These are phyloP conservation scores for Ascoidea asiatica DNA, from an alignment of 805 yeast species.

Conservation along the genomic window DNA sequence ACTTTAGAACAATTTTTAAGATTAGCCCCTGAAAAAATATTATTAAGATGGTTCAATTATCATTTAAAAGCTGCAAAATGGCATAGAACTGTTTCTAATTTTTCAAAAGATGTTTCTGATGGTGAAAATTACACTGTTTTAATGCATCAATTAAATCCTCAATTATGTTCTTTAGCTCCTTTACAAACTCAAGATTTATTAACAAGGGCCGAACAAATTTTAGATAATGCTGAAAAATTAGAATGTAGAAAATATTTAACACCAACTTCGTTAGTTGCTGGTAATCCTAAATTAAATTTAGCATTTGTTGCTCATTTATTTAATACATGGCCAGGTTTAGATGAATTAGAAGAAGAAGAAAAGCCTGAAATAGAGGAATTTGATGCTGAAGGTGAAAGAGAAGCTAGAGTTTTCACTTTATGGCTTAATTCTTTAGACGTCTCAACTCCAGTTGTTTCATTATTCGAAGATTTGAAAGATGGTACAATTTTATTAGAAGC, in stretches of 20 bases:
- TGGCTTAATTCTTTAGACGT: conserved; percentile 97
- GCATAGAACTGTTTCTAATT: conserved; percentile 74
- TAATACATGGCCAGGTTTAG: conserved; percentile 94
- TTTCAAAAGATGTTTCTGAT: conserved; percentile 78
- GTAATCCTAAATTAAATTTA: conserved; percentile 90
- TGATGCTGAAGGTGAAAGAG: conserved; percentile 99
- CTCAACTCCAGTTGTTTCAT: conserved; percentile 81
- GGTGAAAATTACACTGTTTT: conserved; percentile 92
- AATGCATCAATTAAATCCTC: conserved; percentile 79
- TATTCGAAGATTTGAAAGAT: conserved; percentile 91
- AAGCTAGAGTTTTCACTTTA: conserved; percentile 93
- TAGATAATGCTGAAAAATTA: conserved; percentile 77
- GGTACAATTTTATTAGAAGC: conserved; percentile 86
- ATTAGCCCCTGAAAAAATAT: conserved; percentile 93
- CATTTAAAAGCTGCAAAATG: conserved; percentile 90
- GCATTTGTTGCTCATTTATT: conserved; percentile 96
- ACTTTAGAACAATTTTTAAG: conserved; percentile 93
- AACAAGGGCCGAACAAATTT: conserved; percentile 76
- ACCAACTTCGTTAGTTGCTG: conserved; percentile 84
- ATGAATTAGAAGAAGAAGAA: conserved; percentile 85
- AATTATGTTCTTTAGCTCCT: conserved; percentile 69
- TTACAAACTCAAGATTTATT: conserved; percentile 63
- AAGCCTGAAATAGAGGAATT: conserved; percentile 93
- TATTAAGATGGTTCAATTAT: conserved; percentile 94
- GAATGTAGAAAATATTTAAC: conserved; percentile 92